A percentile compares a stretch with the other conserved stretches of the same genome.
phyloP scores from a whole-genome alignment of 495 filamentous ascomycete genomes.

The Aspergillus wentii region DNA sequence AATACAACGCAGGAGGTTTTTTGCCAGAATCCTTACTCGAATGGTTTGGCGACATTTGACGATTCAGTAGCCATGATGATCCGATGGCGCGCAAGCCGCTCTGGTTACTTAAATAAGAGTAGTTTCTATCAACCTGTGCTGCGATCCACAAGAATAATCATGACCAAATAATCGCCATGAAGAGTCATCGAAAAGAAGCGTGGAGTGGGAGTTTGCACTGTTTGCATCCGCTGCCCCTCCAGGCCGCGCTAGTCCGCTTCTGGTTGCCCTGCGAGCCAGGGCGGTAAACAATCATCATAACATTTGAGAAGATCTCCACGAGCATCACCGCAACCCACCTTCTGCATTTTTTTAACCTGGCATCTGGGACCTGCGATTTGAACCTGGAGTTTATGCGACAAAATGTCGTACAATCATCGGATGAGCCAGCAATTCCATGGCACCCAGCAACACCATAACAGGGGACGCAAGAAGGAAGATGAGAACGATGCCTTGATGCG shows the following conservation, averaged over 20 bases:
- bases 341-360: background rate
- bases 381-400: no score
- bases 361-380: no score
- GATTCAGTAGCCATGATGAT: conserved; percentile 32
- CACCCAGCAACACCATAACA: conserved; percentile 55
- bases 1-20: background rate
- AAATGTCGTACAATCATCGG: conserved; percentile 61
- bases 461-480: conserved; percentile 71
- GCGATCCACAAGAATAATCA: no score
- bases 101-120: background rate
- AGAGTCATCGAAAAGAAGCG: conserved; percentile 31
- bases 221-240: conserved; percentile 36
- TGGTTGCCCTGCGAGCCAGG: conserved; percentile 26
- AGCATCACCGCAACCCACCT: conserved; percentile 1
- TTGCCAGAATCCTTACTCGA: conserved; percentile 32
- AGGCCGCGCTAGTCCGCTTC: conserved; percentile 30
- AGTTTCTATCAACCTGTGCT: no score
- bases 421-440: conserved; percentile 66
- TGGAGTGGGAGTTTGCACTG: conserved; percentile 34
- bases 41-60: conserved; percentile 26
- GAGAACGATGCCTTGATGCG: conserved; percentile 85
- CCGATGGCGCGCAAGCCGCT: background rate
- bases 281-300: conserved; percentile 38
- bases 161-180: no score
- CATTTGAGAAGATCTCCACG: conserved; percentile 6